Evolutionary conservation across 1,139 yeast genomes (phyloP), one percentile per base, ranked within the genome.

Genomic region (Geotrichum histeridarum): DNA sequence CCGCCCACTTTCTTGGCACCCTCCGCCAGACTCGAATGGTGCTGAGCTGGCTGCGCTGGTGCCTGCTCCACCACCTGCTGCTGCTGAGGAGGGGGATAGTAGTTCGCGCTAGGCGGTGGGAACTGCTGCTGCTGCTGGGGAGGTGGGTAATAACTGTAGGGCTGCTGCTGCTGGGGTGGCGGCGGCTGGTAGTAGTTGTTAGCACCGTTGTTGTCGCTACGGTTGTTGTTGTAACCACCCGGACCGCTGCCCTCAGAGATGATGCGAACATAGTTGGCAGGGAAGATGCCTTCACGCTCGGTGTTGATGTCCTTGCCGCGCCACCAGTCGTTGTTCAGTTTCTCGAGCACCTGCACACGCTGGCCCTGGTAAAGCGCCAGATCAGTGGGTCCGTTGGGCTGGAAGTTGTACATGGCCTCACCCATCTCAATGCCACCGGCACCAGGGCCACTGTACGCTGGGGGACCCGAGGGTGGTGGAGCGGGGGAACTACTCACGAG

Each of bases 241-340:
- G 30, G 30, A 8, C 48, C 42, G 15, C 48, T 41, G 8, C 27
- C 22, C 30, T 48, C 51, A 15, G 31, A 44, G 36, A 42, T 14
- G 17, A 52, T 15, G 11, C 73, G 77, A 47, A 89, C 95, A 67
- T 93, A 93, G 69, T 89, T 89, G 1, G 94, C 75, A 6, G 99
- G 99, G 74, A 93, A 91, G 63, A 91, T 83, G 30, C 99, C 99
- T 8, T 79, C 78, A 30, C 70, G 69, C 45, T 81, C 80, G 43
- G 80, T 77, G 12, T 74, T 67, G 42, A 70, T 60, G 55, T 75
- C 72, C 27, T 75, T 74, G 44, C 99, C 98, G 67, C 81, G 84
- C 89, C 94, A 90, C 98, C 99, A 91, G 67, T 90, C 94, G 42
- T 79, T 78, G 18, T 94, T 87, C 57, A 86, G 77, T 67, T 82